Base-by-base conservation (phyloP, 176 grass and related monocot genomes). In the Areca catechu region DNA sequence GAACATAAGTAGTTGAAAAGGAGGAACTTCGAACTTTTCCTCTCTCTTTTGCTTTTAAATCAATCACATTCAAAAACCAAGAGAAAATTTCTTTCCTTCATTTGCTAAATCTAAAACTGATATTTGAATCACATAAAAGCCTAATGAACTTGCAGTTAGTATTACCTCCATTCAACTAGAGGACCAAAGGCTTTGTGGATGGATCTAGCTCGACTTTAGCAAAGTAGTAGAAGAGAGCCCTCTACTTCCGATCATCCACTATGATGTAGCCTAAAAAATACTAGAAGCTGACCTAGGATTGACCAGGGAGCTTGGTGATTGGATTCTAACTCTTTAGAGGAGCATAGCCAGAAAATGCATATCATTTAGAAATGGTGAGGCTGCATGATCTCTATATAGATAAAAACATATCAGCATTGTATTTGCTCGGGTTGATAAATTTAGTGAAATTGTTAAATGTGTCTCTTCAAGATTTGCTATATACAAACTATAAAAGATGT, bases 161-260 rank as follows among this genome's bases (percentile, higher is more conserved):
- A 47, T 73, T 82, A 96, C 91, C 92, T 96, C 92, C 92, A 52
- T 96, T 96, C 51, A 96, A 70, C 92, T 86, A 96, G 79, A 96
- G 92, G 61, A 96, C 83, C 7, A 96, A 86, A 30, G 92, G 86
- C 68, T 90, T 96, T 43, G 86, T 66, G 10, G 77, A 63, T n/a
- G 92, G 77, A 77, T 90, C 80, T 53, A 83, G 52, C 86, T 84
- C 86, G 3, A 83, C 83, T 78, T 97, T 83, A 14, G 83, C 83
- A 70, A 97, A 97, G 74, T 96, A 96, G 76, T 96, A 96, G 75
- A 97, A 91, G 57, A 97, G 80, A 50, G 80, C 81, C 67, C 86
- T 83, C 15, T 76, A 73, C 63, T 64, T 79, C 63, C 48, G 47
- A 17, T 77, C 61, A 55, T 91, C 83, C 69, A 97, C 86, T 24